These are phyloP conservation scores for Herpetospermum pedunculosum DNA, from an alignment of 306 rosid species.

Conservation along the genomic window DNA sequence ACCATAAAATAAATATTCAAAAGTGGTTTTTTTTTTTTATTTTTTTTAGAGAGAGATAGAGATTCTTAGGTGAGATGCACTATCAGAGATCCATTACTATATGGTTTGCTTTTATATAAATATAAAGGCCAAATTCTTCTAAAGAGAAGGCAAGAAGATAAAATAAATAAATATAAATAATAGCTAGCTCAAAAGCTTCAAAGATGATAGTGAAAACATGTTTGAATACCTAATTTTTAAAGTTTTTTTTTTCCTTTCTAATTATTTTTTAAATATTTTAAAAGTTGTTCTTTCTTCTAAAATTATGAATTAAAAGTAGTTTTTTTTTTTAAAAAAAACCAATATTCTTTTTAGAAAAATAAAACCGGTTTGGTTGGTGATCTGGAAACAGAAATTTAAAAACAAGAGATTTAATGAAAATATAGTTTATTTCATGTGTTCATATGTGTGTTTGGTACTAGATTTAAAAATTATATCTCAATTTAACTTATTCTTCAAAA, in stretches of 20 bases:
- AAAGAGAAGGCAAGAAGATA: background rate
- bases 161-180: background rate
- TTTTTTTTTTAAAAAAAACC: too few species aligned
- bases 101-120: background rate
- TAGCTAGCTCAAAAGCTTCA: background rate
- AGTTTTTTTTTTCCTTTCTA: background rate
- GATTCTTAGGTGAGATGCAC: conserved; percentile 8
- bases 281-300: background rate
- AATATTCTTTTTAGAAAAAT: too few species aligned
- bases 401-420: too few species aligned
- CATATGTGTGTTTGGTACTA: too few species aligned
- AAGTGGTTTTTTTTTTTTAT: background rate
- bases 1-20: background rate
- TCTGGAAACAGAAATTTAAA: too few species aligned
- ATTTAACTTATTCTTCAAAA: too few species aligned
- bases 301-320: background rate
- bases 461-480: too few species aligned
- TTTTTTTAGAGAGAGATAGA: background rate
- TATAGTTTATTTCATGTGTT: too few species aligned
- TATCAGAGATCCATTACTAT: conserved; percentile 8
- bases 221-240: background rate
- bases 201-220: background rate
- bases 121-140: background rate
- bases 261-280: background rate
- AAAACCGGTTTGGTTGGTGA: too few species aligned